Conservation (phyloP, 2,329 filamentous ascomycete species). For the Alternaria infectoria region DNA sequence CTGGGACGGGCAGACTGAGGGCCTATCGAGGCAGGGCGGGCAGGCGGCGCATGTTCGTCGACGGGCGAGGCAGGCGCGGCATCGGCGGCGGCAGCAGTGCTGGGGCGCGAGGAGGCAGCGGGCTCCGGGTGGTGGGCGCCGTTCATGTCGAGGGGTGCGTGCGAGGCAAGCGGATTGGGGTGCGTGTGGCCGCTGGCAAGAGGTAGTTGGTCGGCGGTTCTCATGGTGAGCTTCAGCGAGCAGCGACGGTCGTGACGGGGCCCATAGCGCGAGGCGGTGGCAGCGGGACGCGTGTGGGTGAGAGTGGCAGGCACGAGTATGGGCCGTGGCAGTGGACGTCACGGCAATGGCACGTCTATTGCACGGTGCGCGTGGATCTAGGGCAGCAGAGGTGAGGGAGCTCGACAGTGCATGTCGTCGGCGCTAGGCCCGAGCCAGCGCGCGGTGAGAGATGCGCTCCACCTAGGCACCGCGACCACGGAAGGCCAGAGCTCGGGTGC, state of each 20-base stretch:
- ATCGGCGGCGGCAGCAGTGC: slow-evolving; percentile 32
- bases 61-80: slow-evolving; percentile 20
- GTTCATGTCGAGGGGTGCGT: slow-evolving; percentile 33
- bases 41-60: slow-evolving; percentile 44
- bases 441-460: slow-evolving; percentile 21
- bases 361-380: background rate
- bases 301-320: background rate
- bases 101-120: slow-evolving; percentile 30
- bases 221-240: slow-evolving; percentile 39
- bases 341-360: background rate
- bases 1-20: slow-evolving; percentile 49
- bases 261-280: slow-evolving; percentile 36
- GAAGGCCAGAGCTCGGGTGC: background rate
- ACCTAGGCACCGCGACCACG: background rate
- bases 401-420: slow-evolving; percentile 1
- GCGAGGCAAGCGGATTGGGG: slow-evolving; percentile 37
- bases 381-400: background rate
- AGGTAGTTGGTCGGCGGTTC: slow-evolving; percentile 35
- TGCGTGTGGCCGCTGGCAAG: slow-evolving; percentile 27
- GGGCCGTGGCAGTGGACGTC: background rate
- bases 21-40: slow-evolving; percentile 60
- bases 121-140: slow-evolving; percentile 19
- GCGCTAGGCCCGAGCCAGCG: slow-evolving; percentile 18
- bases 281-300: slow-evolving; percentile 10
- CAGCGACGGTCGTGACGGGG: slow-evolving; percentile 28